Evolutionary conservation across 352 stramenopile species (phyloP).

Genomic region (Peronosclerospora sorghi): DNA sequence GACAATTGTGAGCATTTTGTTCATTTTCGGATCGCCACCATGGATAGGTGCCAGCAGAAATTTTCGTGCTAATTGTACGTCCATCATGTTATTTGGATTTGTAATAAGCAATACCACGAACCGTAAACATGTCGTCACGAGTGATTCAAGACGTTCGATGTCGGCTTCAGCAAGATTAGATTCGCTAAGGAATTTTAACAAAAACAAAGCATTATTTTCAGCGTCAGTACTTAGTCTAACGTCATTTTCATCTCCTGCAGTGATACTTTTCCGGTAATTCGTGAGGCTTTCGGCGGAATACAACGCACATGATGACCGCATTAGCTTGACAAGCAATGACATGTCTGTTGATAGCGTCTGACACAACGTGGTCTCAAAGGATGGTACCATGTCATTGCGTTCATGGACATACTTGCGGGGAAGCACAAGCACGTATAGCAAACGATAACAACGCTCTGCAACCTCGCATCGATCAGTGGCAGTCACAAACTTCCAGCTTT

Average conservation of each 20-base stretch:
- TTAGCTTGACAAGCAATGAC: conserved; percentile 48
- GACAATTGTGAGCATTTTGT: conserved; percentile 34
- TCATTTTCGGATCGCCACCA: conserved; percentile 22
- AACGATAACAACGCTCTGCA: conserved; percentile 37
- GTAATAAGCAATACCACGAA: conserved; percentile 33
- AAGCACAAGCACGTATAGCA: conserved; percentile 36
- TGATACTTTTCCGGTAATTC: conserved; percentile 13
- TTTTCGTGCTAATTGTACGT: conserved; percentile 8
- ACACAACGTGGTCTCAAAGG: conserved; percentile 36
- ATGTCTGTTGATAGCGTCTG: conserved; percentile 38
- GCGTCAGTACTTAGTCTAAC: not conserved
- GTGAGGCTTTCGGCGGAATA: conserved; percentile 10
- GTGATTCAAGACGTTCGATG: conserved; percentile 22
- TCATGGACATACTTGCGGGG: conserved; percentile 26
- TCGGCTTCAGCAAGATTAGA: conserved; percentile 4
- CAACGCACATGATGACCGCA: conserved; percentile 29
- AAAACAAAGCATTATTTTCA: conserved; percentile 10
- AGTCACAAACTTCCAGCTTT: conserved; percentile 50
- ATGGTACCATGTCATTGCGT: conserved; percentile 28
- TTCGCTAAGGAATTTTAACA: conserved; percentile 27
- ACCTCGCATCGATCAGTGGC: conserved; percentile 31
- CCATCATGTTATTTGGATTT: not conserved
- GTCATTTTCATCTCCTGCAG: conserved; percentile 2
- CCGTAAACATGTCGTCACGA: conserved; percentile 35
- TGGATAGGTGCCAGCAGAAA: conserved; percentile 43